A percentile compares a stretch with the other conserved stretches of the same genome.
phyloP scores from a whole-genome alignment of 2,329 filamentous ascomycete genomes.

The Fusarium globosum region DNA sequence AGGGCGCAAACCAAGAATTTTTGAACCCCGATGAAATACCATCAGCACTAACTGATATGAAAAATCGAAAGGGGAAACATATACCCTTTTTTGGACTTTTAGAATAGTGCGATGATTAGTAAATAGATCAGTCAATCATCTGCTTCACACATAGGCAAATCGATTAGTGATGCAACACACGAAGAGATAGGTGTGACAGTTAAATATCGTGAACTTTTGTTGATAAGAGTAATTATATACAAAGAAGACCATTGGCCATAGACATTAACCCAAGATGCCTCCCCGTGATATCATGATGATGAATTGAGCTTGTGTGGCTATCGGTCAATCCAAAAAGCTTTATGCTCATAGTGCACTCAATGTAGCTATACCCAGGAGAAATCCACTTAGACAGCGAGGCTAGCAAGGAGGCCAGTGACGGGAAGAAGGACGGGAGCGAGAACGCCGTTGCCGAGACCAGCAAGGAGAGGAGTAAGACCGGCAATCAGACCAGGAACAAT shows the following conservation, averaged over 20 bases:
- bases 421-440: slow-evolving; percentile 44
- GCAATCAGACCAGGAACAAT: slow-evolving; percentile 43
- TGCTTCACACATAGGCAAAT: no score
- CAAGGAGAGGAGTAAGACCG: slow-evolving; percentile 44
- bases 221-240: slow-evolving; percentile 8
- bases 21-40: background rate
- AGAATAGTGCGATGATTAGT: background rate
- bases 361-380: background rate
- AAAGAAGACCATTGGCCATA: background rate
- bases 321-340: background rate
- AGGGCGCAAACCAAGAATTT: background rate
- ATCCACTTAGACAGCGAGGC: slow-evolving; percentile 17
- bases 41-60: background rate
- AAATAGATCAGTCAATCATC: no score
- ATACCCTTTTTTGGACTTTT: background rate
- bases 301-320: background rate
- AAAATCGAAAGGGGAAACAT: background rate
- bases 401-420: slow-evolving; percentile 39
- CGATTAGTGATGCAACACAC: background rate
- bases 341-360: background rate
- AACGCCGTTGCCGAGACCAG: slow-evolving; percentile 40
- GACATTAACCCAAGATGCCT: background rate
- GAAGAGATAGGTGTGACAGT: background rate
- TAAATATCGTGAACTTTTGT: background rate
- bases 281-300: background rate